A percentile compares a stretch with the other conserved stretches of the same genome.
These are phyloP conservation scores for Colletotrichum sp. DNA, from an alignment of 2,329 filamentous ascomycete genomes.

Conservation along the genomic window DNA sequence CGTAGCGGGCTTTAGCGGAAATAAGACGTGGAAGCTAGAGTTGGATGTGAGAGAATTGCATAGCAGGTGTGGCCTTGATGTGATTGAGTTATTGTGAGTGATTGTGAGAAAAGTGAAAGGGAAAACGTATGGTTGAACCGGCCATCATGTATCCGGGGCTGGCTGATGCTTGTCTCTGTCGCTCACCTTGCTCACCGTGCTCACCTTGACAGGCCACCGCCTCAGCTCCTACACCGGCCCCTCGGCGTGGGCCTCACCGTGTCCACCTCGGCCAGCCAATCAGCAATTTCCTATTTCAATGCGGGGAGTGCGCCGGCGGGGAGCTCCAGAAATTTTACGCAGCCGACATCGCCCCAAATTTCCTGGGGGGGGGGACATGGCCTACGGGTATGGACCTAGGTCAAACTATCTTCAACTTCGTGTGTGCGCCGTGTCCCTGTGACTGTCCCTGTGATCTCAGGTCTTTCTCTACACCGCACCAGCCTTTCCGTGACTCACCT, in stretches of 20 bases:
- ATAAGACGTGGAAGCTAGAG: not conserved
- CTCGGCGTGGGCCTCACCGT: not conserved
- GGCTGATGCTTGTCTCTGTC: not conserved
- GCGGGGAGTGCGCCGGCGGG: conserved; percentile 26
- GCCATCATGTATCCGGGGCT: not conserved
- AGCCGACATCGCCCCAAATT: conserved; percentile 36
- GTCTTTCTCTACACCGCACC: conserved; percentile 2
- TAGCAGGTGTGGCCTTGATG: not conserved
- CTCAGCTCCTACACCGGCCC: not conserved
- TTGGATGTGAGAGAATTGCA: not conserved
- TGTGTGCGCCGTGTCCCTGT: conserved; percentile 27
- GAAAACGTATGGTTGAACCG: not conserved
- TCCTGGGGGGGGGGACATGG: not conserved
- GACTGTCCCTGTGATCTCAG: conserved; percentile 33
- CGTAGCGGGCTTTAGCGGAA: not conserved
- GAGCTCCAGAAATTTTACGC: conserved; percentile 29
- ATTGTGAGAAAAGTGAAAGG: not conserved
- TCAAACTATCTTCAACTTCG: not conserved
- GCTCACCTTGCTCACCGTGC: not conserved
- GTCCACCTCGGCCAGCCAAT: conserved; percentile 25
- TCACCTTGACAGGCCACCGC: not conserved
- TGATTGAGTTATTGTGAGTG: not conserved
- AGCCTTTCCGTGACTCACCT: conserved; percentile 23
- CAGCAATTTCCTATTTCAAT: conserved; percentile 28
- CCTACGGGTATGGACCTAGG: not conserved